Conservation (phyloP, 805 yeast species). For the Barnettozyma sp. region DNA sequence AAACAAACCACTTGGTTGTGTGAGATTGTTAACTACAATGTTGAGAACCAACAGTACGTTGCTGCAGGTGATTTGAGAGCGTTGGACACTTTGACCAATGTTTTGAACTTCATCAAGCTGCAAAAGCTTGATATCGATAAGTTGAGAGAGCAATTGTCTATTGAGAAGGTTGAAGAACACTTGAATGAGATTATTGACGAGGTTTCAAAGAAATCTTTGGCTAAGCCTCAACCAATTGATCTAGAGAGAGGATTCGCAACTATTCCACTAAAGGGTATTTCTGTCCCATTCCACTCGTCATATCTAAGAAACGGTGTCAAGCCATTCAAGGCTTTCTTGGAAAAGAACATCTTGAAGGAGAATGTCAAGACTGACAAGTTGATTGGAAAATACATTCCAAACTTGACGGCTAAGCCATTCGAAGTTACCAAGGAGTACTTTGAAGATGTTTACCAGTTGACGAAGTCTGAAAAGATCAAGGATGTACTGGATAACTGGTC, state of each 20-base stretch:
- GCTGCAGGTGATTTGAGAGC: conserved; percentile 98
- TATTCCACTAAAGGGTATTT: conserved; percentile 95
- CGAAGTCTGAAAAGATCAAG: conserved; percentile 88
- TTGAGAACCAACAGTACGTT: conserved; percentile 96
- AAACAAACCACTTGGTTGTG: conserved; percentile 85
- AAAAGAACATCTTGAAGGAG: conserved; percentile 90
- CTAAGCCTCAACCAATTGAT: conserved; percentile 94
- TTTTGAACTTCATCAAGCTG: conserved; percentile 84
- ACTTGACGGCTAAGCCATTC: conserved; percentile 96
- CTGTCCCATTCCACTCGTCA: conserved; percentile 99
- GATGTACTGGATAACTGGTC: conserved; percentile 94
- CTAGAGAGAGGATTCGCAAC: conserved; percentile 97
- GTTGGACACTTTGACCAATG: conserved; percentile 87
- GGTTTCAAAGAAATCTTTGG: conserved; percentile 71
- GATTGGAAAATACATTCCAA: conserved; percentile 95
- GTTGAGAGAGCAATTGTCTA: conserved; percentile 70
- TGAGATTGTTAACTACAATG: conserved; percentile 97
- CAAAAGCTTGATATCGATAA: conserved; percentile 92
- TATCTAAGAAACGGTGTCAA: conserved; percentile 97
- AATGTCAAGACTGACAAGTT: conserved; percentile 93
- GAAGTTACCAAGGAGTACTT: conserved; percentile 94
- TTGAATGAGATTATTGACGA: conserved; percentile 82
- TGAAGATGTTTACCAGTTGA: conserved; percentile 88
- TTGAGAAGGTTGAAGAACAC: conserved; percentile 86
- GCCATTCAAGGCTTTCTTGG: conserved; percentile 96